These are phyloP conservation scores for Hymenoscyphus albidus DNA, from an alignment of 2,329 filamentous ascomycete genomes.

Conservation along the genomic window DNA sequence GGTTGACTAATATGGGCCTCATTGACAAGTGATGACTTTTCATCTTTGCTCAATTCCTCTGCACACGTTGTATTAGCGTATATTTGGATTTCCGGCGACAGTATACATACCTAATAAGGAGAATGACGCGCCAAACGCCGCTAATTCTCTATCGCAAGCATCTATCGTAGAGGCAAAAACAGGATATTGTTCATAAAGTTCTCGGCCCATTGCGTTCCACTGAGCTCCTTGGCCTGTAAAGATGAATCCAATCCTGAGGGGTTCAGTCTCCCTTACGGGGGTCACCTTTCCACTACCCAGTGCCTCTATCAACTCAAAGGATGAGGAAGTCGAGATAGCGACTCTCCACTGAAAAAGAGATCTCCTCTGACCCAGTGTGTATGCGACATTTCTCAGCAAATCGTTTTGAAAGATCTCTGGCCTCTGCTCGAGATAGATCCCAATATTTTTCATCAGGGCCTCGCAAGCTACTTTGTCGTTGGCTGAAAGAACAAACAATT, in stretches of 20 bases:
- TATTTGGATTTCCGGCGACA: background rate
- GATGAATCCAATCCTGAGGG: constrained; percentile 24
- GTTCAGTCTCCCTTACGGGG: constrained; percentile 24
- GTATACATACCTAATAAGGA: constrained; percentile 24
- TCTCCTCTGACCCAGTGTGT: constrained; percentile 30
- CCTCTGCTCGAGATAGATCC: constrained; percentile 31
- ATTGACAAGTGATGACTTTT: constrained; percentile 23
- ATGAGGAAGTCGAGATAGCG: constrained; percentile 25
- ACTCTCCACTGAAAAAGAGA: constrained; percentile 31
- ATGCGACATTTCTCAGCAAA: constrained; percentile 32
- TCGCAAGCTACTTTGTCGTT: constrained; percentile 30
- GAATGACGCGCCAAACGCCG: constrained; percentile 22
- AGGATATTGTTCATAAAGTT: constrained; percentile 26
- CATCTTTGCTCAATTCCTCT: constrained; percentile 26
- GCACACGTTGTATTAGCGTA: background rate
- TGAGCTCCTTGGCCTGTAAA: constrained; percentile 33
- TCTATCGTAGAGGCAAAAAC: constrained; percentile 25
- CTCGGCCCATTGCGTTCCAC: constrained; percentile 29
- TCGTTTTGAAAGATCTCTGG: constrained; percentile 33
- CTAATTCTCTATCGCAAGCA: constrained; percentile 35
- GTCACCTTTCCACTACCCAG: constrained; percentile 34
- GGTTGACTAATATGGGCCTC: constrained; percentile 38
- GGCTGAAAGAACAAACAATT: constrained; percentile 28
- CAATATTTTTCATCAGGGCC: constrained; percentile 30
- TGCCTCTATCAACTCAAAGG: constrained; percentile 29